Percentiles rank a stretch among this genome's conserved stretches.
Conservation (phyloP, 306 rosid genomes). For the Rosa rugosa region DNA sequence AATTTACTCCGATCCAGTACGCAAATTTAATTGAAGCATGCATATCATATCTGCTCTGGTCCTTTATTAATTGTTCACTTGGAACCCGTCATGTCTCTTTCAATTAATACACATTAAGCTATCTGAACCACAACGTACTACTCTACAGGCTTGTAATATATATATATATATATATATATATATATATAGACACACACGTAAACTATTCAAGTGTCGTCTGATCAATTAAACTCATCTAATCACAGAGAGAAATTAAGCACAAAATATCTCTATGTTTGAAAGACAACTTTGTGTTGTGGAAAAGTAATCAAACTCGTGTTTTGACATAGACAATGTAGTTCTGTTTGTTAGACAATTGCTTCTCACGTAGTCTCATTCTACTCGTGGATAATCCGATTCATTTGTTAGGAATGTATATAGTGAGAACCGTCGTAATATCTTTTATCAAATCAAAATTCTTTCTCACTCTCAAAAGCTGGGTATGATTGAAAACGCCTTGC, state of each 20-base stretch:
- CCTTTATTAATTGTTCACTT: not conserved
- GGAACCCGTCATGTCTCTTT: not conserved
- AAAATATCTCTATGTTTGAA: not conserved
- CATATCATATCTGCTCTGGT: not conserved
- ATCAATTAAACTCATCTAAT: not conserved
- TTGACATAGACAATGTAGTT: not conserved
- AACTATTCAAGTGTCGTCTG: not conserved
- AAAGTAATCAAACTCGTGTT: not conserved
- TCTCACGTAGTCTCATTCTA: too few relatives aligned
- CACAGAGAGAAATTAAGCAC: not conserved
- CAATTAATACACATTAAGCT: not conserved
- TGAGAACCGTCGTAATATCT: too few relatives aligned
- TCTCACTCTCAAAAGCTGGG: too few relatives aligned
- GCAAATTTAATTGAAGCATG: conserved; percentile 4
- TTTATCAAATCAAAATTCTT: too few relatives aligned
- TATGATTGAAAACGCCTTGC: too few relatives aligned
- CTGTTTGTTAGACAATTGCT: not conserved
- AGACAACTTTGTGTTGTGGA: not conserved
- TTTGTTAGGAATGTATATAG: too few relatives aligned
- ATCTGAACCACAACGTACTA: not conserved
- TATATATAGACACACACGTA: not conserved
- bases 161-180: too few relatives aligned
- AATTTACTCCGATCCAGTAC: conserved; percentile 1
- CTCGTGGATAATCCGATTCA: too few relatives aligned
- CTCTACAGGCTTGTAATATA: conserved; percentile 3